A percentile compares a stretch with the other conserved stretches of the same genome.
Evolutionary conservation across 225 moss, liverwort and hornwort genomes (phyloP).

Genomic region (Antitrichia curtipendula): DNA sequence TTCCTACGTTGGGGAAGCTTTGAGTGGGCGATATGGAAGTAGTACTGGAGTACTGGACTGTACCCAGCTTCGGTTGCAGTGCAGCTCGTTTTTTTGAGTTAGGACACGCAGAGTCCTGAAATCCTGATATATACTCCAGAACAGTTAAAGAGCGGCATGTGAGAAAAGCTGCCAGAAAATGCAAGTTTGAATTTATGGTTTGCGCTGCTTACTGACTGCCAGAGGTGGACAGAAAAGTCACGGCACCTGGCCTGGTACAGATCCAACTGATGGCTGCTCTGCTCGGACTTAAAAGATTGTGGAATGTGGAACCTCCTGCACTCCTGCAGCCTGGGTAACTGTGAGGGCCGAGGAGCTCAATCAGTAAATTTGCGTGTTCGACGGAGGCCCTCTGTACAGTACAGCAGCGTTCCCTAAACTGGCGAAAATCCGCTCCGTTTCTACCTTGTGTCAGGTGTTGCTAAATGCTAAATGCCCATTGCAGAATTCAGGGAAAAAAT

Average conservation of each 20-base stretch:
- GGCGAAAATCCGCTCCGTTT: no score
- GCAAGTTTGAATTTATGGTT: not conserved
- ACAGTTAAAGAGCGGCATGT: not conserved
- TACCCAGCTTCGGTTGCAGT: not conserved
- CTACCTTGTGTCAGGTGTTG: no score
- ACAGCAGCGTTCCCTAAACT: no score
- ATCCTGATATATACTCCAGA: not conserved
- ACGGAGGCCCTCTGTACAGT: no score
- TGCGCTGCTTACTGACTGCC: not conserved
- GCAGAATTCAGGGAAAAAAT: no score
- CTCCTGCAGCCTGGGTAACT: not conserved
- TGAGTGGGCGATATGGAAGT: not conserved
- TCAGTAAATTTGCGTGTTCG: not conserved
- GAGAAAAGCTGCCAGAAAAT: constrained; percentile 1
- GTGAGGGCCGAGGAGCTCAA: not conserved
- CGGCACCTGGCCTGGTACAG: not conserved
- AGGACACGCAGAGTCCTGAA: no score
- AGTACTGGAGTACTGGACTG: not conserved
- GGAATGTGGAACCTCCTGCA: not conserved
- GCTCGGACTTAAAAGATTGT: not conserved
- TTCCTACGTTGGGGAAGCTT: not conserved
- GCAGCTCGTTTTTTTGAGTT: not conserved
- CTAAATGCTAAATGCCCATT: no score
- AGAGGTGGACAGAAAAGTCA: not conserved
- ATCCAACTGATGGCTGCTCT: not conserved